These are phyloP conservation scores for Ganoderma sp. DNA, from an alignment of 1,284 basidiomycete genomes.

Conservation along the genomic window DNA sequence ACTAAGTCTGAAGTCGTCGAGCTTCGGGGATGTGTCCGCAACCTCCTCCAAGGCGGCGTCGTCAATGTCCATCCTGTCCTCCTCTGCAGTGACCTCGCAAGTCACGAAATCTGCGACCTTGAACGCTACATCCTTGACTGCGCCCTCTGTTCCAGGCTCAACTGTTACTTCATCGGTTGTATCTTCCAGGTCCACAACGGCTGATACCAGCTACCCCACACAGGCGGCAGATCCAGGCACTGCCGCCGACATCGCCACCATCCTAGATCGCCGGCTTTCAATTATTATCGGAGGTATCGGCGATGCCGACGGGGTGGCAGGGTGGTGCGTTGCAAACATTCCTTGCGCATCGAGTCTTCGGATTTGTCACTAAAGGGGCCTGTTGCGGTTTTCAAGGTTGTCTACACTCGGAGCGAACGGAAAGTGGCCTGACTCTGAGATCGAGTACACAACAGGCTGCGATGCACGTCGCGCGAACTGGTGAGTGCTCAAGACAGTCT, in stretches of 20 bases:
- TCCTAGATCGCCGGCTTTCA: slow-evolving; percentile 33
- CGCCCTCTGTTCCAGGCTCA: background rate
- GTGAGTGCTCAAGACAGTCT: slow-evolving; percentile 34
- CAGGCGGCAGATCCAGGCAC: slow-evolving; percentile 23
- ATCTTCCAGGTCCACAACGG: background rate
- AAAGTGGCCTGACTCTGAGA: slow-evolving; percentile 59
- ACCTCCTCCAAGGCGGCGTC: background rate
- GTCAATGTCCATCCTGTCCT: background rate
- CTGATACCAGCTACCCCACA: slow-evolving; percentile 14
- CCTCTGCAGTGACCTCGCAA: background rate
- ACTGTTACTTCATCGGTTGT: background rate
- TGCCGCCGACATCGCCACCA: slow-evolving; percentile 30
- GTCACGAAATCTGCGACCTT: background rate
- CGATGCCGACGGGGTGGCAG: slow-evolving; percentile 5
- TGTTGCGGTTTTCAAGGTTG: slow-evolving; percentile 44
- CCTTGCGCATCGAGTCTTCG: background rate
- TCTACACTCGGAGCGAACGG: slow-evolving; percentile 53
- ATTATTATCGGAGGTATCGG: slow-evolving; percentile 32
- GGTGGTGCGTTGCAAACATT: slow-evolving; percentile 9
- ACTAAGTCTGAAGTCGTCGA: background rate
- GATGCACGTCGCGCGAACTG: slow-evolving; percentile 65
- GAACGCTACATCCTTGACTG: background rate
- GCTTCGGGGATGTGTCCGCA: background rate
- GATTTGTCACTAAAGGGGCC: background rate
- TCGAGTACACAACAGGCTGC: slow-evolving; percentile 67